phyloP scores from a whole-genome alignment of 306 rosid genomes.

The Ziziphus jujuba region DNA sequence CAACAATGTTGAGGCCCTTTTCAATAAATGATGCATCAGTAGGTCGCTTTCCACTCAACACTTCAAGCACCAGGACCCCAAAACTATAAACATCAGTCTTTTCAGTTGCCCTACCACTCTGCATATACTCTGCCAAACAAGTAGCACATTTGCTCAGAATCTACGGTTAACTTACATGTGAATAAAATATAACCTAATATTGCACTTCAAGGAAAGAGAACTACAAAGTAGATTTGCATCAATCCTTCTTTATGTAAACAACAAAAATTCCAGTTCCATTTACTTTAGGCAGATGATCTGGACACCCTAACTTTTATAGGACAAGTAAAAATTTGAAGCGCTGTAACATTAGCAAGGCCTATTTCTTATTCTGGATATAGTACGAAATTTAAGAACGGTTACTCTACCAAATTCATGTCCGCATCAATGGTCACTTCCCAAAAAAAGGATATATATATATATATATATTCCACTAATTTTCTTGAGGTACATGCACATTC shows the following conservation, averaged over 20 bases:
- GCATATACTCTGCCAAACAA: conserved; percentile 87
- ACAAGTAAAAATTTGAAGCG: background rate
- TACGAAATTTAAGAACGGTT: background rate
- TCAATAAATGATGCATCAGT: conserved; percentile 93
- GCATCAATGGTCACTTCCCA: background rate
- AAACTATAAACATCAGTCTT: conserved; percentile 94
- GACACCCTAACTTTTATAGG: background rate
- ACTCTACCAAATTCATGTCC: background rate
- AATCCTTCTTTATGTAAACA: background rate
- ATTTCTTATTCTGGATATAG: too few relatives aligned
- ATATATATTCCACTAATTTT: too few relatives aligned
- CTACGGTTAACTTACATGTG: background rate
- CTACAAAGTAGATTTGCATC: too few relatives aligned
- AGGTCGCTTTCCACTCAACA: conserved; percentile 93
- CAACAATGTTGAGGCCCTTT: conserved; percentile 96
- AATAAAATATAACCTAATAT: background rate
- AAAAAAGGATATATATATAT: too few relatives aligned
- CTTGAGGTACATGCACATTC: too few relatives aligned
- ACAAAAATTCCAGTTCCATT: background rate
- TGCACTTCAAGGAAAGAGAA: background rate
- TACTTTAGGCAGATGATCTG: background rate
- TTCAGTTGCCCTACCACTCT: conserved; percentile 99
- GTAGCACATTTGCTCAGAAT: conserved; percentile 14
- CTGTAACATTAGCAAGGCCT: too few relatives aligned
- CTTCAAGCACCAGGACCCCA: conserved; percentile 92